Percentiles rank a stretch among this genome's conserved stretches.
Conservation (phyloP, 2,329 filamentous ascomycete genomes). For the Hirsutella rhossiliensis region DNA sequence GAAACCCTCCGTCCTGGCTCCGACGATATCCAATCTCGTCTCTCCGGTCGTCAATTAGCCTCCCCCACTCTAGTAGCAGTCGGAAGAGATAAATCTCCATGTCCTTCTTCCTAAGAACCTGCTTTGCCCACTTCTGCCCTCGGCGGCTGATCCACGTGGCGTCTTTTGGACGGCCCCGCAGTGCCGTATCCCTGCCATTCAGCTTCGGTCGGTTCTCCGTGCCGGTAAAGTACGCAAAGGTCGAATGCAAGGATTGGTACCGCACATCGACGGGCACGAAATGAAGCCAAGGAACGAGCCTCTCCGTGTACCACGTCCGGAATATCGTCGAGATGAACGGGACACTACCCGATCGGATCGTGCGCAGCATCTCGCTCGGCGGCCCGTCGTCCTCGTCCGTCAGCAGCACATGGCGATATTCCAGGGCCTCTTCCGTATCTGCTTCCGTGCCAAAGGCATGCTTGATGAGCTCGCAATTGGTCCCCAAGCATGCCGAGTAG, state of each 20-base stretch:
- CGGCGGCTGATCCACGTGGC: conserved; percentile 53
- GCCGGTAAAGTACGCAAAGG: conserved; percentile 62
- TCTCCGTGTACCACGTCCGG: conserved; percentile 66
- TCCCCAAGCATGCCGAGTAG: conserved; percentile 41
- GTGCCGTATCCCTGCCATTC: conserved; percentile 32
- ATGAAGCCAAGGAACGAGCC: conserved; percentile 65
- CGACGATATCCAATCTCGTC: conserved; percentile 29
- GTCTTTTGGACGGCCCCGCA: conserved; percentile 36
- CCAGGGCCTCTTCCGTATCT: conserved; percentile 40
- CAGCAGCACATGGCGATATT: conserved; percentile 59
- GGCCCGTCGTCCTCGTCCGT: conserved; percentile 61
- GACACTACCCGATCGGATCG: conserved; percentile 52
- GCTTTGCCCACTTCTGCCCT: conserved; percentile 52
- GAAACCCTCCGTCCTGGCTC: conserved; percentile 15
- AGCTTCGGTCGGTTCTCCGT: conserved; percentile 28
- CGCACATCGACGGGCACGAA: conserved; percentile 68
- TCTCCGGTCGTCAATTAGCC: conserved; percentile 51
- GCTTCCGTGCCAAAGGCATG: conserved; percentile 18
- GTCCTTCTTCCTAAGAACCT: conserved; percentile 56
- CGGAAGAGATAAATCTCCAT: conserved; percentile 75
- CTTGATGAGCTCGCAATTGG: conserved; percentile 17
- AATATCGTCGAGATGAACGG: conserved; percentile 64
- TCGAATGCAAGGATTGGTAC: conserved; percentile 62
- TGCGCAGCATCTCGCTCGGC: conserved; percentile 44
- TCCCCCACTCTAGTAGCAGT: conserved; percentile 64